Percentiles rank a stretch among this genome's conserved stretches.
Evolutionary conservation across 495 filamentous ascomycete genomes (phyloP).

Genomic region (Cudoniella acicularis): DNA sequence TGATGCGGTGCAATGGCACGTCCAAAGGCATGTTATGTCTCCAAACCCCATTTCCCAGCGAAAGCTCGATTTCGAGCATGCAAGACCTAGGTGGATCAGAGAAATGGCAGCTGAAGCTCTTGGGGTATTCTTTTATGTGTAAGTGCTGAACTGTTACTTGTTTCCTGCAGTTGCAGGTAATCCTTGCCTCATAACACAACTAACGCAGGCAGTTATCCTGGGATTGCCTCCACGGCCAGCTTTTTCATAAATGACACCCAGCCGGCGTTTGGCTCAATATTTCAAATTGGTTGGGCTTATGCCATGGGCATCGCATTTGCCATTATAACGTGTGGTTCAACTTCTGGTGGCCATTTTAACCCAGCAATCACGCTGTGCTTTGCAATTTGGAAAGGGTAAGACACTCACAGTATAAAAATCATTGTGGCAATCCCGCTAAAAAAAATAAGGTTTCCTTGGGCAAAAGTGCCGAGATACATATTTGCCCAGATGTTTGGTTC

Average conservation of each 20-base stretch:
- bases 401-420: slow-evolving; percentile 17
- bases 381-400: slow-evolving; percentile 45
- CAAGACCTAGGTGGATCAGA: slow-evolving; percentile 41
- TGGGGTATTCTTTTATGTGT: slow-evolving; percentile 51
- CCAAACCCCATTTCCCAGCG: slow-evolving; percentile 42
- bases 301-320: slow-evolving; percentile 52
- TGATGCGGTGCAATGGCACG: slow-evolving; percentile 44
- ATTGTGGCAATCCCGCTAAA: slow-evolving; percentile 44
- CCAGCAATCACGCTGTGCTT: slow-evolving; percentile 48
- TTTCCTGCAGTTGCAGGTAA: too few species aligned
- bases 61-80: slow-evolving; percentile 47
- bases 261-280: slow-evolving; percentile 38
- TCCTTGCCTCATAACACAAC: too few species aligned
- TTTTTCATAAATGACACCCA: slow-evolving; percentile 40
- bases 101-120: slow-evolving; percentile 45
- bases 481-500: slow-evolving; percentile 49
- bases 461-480: slow-evolving; percentile 45
- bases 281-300: slow-evolving; percentile 47
- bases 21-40: slow-evolving; percentile 40
- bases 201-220: slow-evolving; percentile 34
- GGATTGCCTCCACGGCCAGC: slow-evolving; percentile 41
- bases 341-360: slow-evolving; percentile 51
- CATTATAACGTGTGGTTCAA: slow-evolving; percentile 48
- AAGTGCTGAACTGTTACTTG: slow-evolving; percentile 17
- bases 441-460: slow-evolving; percentile 20